These are phyloP conservation scores for Eutrema yunnanense DNA, from an alignment of 345 rosid genomes.

Conservation along the genomic window DNA sequence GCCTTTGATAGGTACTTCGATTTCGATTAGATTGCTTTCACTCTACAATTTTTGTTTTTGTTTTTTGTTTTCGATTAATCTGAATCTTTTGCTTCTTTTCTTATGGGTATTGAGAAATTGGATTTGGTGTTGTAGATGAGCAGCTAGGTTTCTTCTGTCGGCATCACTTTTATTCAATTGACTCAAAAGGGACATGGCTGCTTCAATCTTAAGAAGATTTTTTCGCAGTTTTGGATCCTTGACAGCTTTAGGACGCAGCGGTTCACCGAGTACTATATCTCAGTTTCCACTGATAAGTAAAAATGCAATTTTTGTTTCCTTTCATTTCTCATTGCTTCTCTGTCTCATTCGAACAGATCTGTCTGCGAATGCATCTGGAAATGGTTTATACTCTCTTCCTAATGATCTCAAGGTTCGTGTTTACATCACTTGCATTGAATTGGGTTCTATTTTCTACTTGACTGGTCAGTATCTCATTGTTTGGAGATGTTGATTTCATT, in stretches of 20 bases:
- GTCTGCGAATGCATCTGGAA: constrained; percentile 5
- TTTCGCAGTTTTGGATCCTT: constrained; percentile 34
- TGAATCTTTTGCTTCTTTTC: neutral
- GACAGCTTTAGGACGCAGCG: constrained; percentile 10
- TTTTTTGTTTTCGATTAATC: neutral
- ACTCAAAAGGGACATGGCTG: constrained; percentile 35
- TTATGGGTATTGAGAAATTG: neutral
- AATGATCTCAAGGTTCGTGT: constrained; percentile 16
- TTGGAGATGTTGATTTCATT: neutral
- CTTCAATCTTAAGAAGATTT: constrained; percentile 35
- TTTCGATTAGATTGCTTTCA: neutral
- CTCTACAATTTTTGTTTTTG: neutral
- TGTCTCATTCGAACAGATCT: constrained; percentile 7
- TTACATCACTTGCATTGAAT: neutral
- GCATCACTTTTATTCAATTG: neutral
- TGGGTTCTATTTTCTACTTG: neutral
- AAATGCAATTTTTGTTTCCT: neutral
- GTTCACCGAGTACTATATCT: neutral
- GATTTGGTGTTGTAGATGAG: constrained; percentile 20
- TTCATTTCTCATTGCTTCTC: neutral
- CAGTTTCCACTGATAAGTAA: neutral
- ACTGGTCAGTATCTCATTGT: neutral
- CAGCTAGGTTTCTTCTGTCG: neutral
- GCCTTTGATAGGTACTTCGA: neutral
- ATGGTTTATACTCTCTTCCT: constrained; percentile 16